Percentiles rank a stretch among this genome's conserved stretches.
phyloP scores from a whole-genome alignment of 2,329 filamentous ascomycete species.

The Septoria petroselini region DNA sequence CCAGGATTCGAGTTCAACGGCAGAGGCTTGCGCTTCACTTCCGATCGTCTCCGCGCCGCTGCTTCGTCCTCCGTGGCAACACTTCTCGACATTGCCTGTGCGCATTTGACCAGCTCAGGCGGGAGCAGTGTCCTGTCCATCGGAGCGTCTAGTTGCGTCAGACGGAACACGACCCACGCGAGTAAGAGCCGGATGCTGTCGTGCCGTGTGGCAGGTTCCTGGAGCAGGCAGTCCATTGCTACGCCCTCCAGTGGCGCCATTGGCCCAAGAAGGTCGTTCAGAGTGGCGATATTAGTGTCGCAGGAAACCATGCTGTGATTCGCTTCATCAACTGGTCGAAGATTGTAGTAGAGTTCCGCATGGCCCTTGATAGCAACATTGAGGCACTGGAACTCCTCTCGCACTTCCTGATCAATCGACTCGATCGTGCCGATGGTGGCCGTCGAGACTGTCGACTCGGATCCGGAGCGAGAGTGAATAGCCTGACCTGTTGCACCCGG shows the following conservation, averaged over 20 bases:
- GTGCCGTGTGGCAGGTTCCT: constrained; percentile 13
- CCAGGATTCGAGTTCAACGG: constrained; percentile 9
- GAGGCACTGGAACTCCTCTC: constrained; percentile 10
- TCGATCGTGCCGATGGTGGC: constrained; percentile 12
- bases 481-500: neutral
- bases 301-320: neutral
- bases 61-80: neutral
- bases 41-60: neutral
- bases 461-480: neutral
- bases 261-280: constrained; percentile 9
- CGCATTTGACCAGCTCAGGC: constrained; percentile 18
- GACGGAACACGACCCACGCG: constrained; percentile 21
- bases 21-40: neutral
- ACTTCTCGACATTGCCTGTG: constrained; percentile 16
- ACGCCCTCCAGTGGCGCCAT: constrained; percentile 11
- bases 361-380: constrained; percentile 14
- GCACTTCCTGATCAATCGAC: constrained; percentile 10
- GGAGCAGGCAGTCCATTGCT: constrained; percentile 15
- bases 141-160: constrained; percentile 12
- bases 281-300: constrained; percentile 11
- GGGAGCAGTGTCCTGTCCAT: constrained; percentile 18
- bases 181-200: constrained; percentile 19
- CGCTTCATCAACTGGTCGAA: neutral
- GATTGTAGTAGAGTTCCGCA: constrained; percentile 13
- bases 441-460: constrained; percentile 9